These are phyloP conservation scores for Rhizoclosmatium hyalinum DNA, from an alignment of 371 early-diverging fungal species.

Conservation along the genomic window DNA sequence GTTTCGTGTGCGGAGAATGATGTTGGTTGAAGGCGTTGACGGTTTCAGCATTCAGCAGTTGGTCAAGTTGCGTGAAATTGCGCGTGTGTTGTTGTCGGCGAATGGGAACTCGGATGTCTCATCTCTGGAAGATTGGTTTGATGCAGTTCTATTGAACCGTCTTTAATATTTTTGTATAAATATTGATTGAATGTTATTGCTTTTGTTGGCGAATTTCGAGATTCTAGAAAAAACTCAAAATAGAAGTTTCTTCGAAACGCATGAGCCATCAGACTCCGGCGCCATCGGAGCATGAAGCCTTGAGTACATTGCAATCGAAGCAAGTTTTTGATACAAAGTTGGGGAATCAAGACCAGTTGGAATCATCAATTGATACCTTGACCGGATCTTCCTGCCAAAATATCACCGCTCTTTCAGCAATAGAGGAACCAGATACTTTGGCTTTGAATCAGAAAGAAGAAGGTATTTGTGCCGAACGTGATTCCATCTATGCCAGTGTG, in stretches of 20 bases:
- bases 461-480: too few species aligned
- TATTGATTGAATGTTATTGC: too few species aligned
- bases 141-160: not conserved
- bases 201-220: not conserved
- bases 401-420: too few species aligned
- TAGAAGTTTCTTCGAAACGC: not conserved
- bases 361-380: too few species aligned
- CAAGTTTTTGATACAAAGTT: too few species aligned
- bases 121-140: not conserved
- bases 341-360: too few species aligned
- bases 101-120: not conserved
- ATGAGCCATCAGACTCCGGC: not conserved
- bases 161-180: not conserved
- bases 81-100: not conserved
- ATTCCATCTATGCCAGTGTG: too few species aligned
- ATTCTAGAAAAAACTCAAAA: not conserved
- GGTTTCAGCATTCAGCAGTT: not conserved
- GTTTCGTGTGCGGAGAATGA: slow-evolving; percentile 7
- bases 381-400: too few species aligned
- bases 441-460: too few species aligned
- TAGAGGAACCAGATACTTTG: too few species aligned
- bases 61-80: slow-evolving; percentile 5
- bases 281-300: too few species aligned
- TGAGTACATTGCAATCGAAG: too few species aligned
- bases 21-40: slow-evolving; percentile 4